These are phyloP conservation scores for Pyrus pyrifolia DNA, from an alignment of 306 rosid genomes.

Conservation along the genomic window DNA sequence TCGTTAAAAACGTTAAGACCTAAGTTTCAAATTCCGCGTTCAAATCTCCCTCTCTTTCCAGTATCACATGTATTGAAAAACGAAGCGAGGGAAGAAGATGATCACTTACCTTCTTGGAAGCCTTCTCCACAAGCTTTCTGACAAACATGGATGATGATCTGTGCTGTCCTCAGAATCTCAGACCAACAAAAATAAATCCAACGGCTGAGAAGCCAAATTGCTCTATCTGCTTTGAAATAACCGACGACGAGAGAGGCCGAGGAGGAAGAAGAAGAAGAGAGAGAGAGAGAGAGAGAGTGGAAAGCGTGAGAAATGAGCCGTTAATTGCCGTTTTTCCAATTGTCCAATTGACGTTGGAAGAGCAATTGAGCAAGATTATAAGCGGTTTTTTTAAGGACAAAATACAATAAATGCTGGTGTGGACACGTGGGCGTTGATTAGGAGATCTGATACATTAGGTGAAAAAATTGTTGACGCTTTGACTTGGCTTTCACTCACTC, in stretches of 20 bases:
- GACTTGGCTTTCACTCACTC: background rate
- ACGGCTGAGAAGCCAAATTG: background rate
- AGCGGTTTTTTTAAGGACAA: conserved; percentile 26
- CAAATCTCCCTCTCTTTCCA: no score
- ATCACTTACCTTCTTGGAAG: conserved; percentile 63
- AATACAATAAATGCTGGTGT: background rate
- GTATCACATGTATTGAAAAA: background rate
- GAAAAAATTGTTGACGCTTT: conserved; percentile 16
- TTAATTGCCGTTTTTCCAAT: conserved; percentile 29
- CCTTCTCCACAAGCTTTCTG: conserved; percentile 77
- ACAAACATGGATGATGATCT: conserved; percentile 52
- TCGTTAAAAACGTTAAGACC: no score
- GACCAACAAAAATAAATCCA: background rate
- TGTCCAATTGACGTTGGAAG: background rate
- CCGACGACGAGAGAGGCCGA: conserved; percentile 21
- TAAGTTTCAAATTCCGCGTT: no score
- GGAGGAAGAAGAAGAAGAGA: background rate
- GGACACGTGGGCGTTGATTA: conserved; percentile 37
- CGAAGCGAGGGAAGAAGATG: background rate
- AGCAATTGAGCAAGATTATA: conserved; percentile 6
- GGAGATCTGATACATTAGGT: background rate
- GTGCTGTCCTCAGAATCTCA: background rate
- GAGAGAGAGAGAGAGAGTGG: background rate
- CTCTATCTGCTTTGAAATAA: conserved; percentile 41
- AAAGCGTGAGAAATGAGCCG: conserved; percentile 16